Conservation (phyloP, 306 rosid genomes). For the Inga oerstediana region DNA sequence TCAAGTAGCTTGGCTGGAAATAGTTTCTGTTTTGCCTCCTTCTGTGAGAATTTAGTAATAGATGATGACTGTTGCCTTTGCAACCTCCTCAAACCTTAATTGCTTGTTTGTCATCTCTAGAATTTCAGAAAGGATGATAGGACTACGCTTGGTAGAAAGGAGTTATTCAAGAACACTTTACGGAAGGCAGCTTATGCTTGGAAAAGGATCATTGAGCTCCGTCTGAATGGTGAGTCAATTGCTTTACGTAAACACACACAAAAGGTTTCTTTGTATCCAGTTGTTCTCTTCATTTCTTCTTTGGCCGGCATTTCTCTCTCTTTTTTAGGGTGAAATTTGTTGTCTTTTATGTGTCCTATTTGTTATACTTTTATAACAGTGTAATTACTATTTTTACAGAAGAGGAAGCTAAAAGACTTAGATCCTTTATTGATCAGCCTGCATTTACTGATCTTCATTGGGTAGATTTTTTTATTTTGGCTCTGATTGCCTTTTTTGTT, state of each 20-base stretch:
- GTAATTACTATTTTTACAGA: slow-evolving; percentile 49
- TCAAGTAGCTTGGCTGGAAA: slow-evolving; percentile 3
- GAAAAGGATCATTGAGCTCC: slow-evolving; percentile 90
- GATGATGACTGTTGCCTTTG: slow-evolving; percentile 10
- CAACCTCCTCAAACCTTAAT: slow-evolving; percentile 21
- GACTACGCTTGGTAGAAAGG: slow-evolving; percentile 72
- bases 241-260: too few relatives aligned
- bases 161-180: slow-evolving; percentile 78
- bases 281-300: slow-evolving; percentile 3
- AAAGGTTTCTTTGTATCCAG: slow-evolving; percentile 1
- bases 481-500: slow-evolving; percentile 20
- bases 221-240: slow-evolving; percentile 60
- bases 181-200: slow-evolving; percentile 82
- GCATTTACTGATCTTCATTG: slow-evolving; percentile 97
- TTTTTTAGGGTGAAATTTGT: not conserved
- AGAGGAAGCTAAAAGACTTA: slow-evolving; percentile 78
- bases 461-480: slow-evolving; percentile 53
- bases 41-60: slow-evolving; percentile 7
- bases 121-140: slow-evolving; percentile 86
- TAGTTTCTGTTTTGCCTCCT: not conserved
- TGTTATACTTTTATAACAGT: slow-evolving; percentile 16
- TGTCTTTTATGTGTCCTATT: not conserved
- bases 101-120: slow-evolving; percentile 41
- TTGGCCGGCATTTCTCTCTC: not conserved
- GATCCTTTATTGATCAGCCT: slow-evolving; percentile 81